Evolutionary conservation across 2,329 filamentous ascomycete genomes (phyloP), one percentile per base, ranked within the genome.

Genomic region (Tetracladium maxilliforme): DNA sequence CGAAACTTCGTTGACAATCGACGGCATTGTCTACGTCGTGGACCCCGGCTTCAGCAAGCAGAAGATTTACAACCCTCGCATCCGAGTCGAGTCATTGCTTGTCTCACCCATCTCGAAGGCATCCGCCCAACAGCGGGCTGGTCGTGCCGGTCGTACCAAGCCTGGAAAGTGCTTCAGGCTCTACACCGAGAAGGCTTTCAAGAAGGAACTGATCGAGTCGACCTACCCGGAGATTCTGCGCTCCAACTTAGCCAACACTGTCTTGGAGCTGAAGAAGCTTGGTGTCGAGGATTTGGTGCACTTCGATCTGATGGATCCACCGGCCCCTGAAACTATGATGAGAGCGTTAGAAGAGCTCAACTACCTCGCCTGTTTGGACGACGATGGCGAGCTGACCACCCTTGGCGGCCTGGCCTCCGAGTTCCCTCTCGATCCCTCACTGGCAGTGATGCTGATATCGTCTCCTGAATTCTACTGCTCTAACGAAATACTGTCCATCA

Each of bases 21-120:
- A 98, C 45, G 90, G 90, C 47, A 98, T 98, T 35, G 90, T 98
- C 18, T 98, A 94, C 44, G 90, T 98, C 17, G 87, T 98, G n/a
- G 90, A 98, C 44, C 87, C 90, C 3, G 90, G 90, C 18, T 98
- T 98, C 60, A 93, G 84, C 58, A 98, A 98, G 59, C 90, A 98
- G 45, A 98, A 95, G 55, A 90, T 95, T 34, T 98, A 95, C 62
- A 95, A 98, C 51, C 87, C 90, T 13, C 75, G 90, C 32, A 92
- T 93, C 40, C 75, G 90, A 50, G 86, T 98, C 35, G 90, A 98
- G 54, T 95, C 90, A 2, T 66, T 98, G 6, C 64, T 98, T n/a
- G 87, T 98, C 5, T 94, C 90, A 4, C 86, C 90, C 13, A 95
- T 98, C 39, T 95, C 86, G 30, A 95, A 94, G 51, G 90, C 90